These are phyloP conservation scores for Protomyces inouyei DNA, from an alignment of 1,139 yeast species.

Conservation along the genomic window DNA sequence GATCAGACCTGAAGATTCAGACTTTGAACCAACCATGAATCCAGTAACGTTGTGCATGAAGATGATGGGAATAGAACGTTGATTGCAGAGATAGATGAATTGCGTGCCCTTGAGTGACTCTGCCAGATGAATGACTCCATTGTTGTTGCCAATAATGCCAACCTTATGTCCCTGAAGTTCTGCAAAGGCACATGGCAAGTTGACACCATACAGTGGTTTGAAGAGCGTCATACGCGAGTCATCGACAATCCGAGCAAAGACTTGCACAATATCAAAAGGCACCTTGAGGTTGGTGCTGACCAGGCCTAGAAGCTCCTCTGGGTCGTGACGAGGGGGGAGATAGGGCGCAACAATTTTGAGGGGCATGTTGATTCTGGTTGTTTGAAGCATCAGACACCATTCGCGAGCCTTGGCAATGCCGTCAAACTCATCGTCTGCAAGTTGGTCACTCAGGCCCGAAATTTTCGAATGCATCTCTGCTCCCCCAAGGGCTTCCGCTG, in stretches of 20 bases:
- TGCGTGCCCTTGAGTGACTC: constrained; percentile 41
- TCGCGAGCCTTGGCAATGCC: constrained; percentile 39
- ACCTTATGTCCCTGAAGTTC: constrained; percentile 38
- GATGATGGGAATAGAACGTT: constrained; percentile 39
- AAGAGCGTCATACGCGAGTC: constrained; percentile 40
- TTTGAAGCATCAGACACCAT: constrained; percentile 34
- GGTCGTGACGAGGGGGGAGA: constrained; percentile 31
- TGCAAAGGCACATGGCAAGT: constrained; percentile 40
- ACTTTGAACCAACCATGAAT: constrained; percentile 42
- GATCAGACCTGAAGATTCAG: constrained; percentile 42
- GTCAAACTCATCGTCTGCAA: constrained; percentile 39
- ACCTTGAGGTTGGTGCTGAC: constrained; percentile 39
- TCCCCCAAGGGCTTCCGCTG: constrained; percentile 41
- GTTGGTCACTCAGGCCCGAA: constrained; percentile 40
- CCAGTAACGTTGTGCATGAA: constrained; percentile 41
- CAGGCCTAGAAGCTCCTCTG: constrained; percentile 39
- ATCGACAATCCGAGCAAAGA: constrained; percentile 40
- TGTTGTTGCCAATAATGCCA: constrained; percentile 40
- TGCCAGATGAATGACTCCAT: constrained; percentile 40
- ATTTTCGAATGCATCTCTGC: constrained; percentile 41
- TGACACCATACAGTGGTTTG: constrained; percentile 39
- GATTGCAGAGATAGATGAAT: constrained; percentile 40
- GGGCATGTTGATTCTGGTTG: constrained; percentile 32
- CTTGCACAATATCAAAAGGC: constrained; percentile 40
- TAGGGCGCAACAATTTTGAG: constrained; percentile 25